phyloP scores from a whole-genome alignment of 1,284 basidiomycete species.

The Leccinum fallax region DNA sequence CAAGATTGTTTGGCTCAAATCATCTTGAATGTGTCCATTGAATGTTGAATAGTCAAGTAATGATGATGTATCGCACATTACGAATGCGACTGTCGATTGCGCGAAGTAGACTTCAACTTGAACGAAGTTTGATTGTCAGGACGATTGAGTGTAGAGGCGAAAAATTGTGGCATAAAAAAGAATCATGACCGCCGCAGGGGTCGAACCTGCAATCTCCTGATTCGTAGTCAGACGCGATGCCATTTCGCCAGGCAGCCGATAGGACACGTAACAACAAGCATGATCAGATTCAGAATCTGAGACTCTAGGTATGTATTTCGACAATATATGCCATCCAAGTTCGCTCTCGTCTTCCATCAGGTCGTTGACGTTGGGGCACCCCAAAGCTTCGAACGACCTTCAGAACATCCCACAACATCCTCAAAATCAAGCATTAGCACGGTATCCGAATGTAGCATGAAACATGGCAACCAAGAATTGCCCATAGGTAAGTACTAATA shows the following conservation, averaged over 20 bases:
- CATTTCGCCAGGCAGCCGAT: constrained; percentile 57
- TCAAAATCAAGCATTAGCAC: not conserved
- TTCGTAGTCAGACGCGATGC: constrained; percentile 70
- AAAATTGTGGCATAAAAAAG: not conserved
- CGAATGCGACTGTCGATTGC: not conserved
- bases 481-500: not conserved
- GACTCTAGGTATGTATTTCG: no score
- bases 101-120: not conserved
- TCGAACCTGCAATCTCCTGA: constrained; percentile 72
- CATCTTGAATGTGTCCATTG: not conserved
- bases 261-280: not conserved
- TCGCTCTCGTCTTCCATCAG: no score
- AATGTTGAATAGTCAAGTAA: not conserved
- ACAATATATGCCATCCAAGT: no score
- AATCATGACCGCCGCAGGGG: constrained; percentile 26
- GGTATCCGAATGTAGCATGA: not conserved
- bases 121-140: not conserved
- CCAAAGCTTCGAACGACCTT: no score
- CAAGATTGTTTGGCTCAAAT: constrained; percentile 42
- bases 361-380: no score
- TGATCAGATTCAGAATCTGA: not conserved
- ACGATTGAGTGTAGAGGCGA: not conserved
- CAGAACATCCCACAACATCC: no score
- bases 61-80: not conserved
- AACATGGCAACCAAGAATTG: not conserved